A percentile compares a stretch with the other conserved stretches of the same genome.
Evolutionary conservation across 2,329 filamentous ascomycete species (phyloP).

Genomic region (Aureobasidium sp.): DNA sequence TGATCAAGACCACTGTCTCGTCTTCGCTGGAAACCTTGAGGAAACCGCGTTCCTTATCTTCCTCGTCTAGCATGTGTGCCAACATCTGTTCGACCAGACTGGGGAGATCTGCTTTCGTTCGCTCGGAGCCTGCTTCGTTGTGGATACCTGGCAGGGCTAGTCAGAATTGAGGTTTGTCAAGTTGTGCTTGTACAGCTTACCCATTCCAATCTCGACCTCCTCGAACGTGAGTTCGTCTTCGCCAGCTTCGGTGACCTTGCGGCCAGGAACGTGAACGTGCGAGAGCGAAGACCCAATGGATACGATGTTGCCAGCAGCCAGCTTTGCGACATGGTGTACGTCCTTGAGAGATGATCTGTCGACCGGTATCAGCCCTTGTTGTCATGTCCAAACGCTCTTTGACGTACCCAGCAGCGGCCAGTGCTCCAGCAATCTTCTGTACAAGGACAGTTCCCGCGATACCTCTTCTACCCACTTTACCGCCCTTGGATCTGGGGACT

Average conservation of each 20-base stretch:
- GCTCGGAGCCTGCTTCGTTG: slow-evolving; percentile 43
- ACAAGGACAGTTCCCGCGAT: slow-evolving; percentile 88
- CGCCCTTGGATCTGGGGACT: slow-evolving; percentile 68
- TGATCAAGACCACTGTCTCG: slow-evolving; percentile 59
- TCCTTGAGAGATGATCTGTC: slow-evolving; percentile 50
- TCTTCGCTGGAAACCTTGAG: slow-evolving; percentile 52
- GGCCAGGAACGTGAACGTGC: slow-evolving; percentile 88
- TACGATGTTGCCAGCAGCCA: slow-evolving; percentile 67
- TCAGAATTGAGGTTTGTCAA: background rate
- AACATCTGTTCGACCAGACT: slow-evolving; percentile 51
- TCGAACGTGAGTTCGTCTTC: slow-evolving; percentile 50
- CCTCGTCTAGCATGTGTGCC: slow-evolving; percentile 51
- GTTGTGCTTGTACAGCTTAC: slow-evolving; percentile 22
- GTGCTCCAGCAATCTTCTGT: slow-evolving; percentile 79
- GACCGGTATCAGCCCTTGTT: background rate
- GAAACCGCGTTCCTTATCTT: slow-evolving; percentile 63
- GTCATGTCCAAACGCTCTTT: background rate
- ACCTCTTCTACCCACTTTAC: slow-evolving; percentile 86
- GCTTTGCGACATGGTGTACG: slow-evolving; percentile 61
- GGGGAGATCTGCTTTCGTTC: slow-evolving; percentile 33
- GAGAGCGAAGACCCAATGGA: slow-evolving; percentile 78
- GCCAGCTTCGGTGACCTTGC: slow-evolving; percentile 45
- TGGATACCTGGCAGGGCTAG: slow-evolving; percentile 41
- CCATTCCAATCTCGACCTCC: slow-evolving; percentile 63
- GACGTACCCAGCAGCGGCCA: slow-evolving; percentile 60